A percentile compares a stretch with the other conserved stretches of the same genome.
Evolutionary conservation across 1,139 yeast genomes (phyloP).

Genomic region (Kodamaea sp.): DNA sequence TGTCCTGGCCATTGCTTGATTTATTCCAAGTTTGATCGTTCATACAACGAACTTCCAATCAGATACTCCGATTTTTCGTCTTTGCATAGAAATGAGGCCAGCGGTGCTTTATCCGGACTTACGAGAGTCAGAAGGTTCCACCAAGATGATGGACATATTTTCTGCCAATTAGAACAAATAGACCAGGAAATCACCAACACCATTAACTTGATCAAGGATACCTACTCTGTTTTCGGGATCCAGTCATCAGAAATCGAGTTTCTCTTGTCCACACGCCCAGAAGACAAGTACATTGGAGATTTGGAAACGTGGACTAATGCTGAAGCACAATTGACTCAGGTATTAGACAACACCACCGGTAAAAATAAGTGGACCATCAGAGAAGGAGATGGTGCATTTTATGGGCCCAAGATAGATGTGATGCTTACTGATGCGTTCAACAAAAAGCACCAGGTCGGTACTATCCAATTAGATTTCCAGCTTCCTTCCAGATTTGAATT

Average conservation of each 20-base stretch:
- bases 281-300: conserved; percentile 78
- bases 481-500: conserved; percentile 83
- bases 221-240: conserved; percentile 80
- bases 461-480: conserved; percentile 94
- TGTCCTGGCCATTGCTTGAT: conserved; percentile 97
- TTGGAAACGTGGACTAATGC: conserved; percentile 83
- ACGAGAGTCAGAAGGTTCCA: conserved; percentile 96
- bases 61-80: conserved; percentile 92
- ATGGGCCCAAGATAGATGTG: conserved; percentile 94
- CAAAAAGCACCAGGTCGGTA: conserved; percentile 92
- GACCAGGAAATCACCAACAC: conserved; percentile 75
- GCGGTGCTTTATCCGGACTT: conserved; percentile 92
- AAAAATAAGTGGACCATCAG: conserved; percentile 66
- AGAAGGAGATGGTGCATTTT: conserved; percentile 96
- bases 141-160: conserved; percentile 98
- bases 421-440: conserved; percentile 79
- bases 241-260: conserved; percentile 55
- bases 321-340: conserved; percentile 66
- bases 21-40: conserved; percentile 78
- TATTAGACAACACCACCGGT: conserved; percentile 60
- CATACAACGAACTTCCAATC: conserved; percentile 87
- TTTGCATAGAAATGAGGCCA: conserved; percentile 90
- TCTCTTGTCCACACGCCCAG: conserved; percentile 87
- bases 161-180: conserved; percentile 83
- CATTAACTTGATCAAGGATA: conserved; percentile 70